These are phyloP conservation scores for Malassezia vespertilionis DNA, from an alignment of 1,284 basidiomycete species.

Conservation along the genomic window DNA sequence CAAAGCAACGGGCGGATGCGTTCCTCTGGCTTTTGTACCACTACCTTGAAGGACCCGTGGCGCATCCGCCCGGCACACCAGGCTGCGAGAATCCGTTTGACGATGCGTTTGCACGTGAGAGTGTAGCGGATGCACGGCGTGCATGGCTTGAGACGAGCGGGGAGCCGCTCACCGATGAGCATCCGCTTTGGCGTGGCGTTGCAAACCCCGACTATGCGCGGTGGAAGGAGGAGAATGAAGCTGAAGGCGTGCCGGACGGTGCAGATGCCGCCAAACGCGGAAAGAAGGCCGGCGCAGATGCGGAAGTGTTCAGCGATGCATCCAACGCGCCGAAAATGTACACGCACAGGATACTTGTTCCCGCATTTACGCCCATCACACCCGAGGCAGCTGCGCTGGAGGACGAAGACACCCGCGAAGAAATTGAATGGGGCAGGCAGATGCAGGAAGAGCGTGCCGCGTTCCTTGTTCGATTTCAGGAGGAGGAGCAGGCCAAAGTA, in stretches of 20 bases:
- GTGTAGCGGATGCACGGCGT: conserved; percentile 18
- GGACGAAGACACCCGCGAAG: conserved; percentile 40
- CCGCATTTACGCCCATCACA: conserved; percentile 19
- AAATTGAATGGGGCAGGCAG: conserved; percentile 37
- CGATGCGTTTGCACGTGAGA: conserved; percentile 22
- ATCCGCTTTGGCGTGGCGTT: conserved; percentile 29
- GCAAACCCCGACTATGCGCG: conserved; percentile 29
- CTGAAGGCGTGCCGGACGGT: conserved; percentile 9
- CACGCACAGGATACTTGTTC: conserved; percentile 28
- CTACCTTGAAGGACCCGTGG: conserved; percentile 39
- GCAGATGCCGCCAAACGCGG: conserved; percentile 1
- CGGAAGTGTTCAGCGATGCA: background rate
- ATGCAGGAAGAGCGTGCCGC: conserved; percentile 37
- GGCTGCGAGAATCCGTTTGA: conserved; percentile 35
- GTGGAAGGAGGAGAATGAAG: conserved; percentile 22
- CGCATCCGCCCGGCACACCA: conserved; percentile 24
- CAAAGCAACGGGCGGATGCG: conserved; percentile 29
- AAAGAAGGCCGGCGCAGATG: conserved; percentile 15
- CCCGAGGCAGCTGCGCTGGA: conserved; percentile 26
- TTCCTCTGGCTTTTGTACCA: conserved; percentile 45
- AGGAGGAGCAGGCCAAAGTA: conserved; percentile 33
- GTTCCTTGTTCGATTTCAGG: conserved; percentile 38
- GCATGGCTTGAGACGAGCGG: conserved; percentile 21
- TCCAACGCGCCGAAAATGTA: conserved; percentile 19
- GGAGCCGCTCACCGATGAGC: conserved; percentile 10